These are phyloP conservation scores for Ottelia alismoides DNA, from an alignment of 106 monocot species.

Conservation along the genomic window DNA sequence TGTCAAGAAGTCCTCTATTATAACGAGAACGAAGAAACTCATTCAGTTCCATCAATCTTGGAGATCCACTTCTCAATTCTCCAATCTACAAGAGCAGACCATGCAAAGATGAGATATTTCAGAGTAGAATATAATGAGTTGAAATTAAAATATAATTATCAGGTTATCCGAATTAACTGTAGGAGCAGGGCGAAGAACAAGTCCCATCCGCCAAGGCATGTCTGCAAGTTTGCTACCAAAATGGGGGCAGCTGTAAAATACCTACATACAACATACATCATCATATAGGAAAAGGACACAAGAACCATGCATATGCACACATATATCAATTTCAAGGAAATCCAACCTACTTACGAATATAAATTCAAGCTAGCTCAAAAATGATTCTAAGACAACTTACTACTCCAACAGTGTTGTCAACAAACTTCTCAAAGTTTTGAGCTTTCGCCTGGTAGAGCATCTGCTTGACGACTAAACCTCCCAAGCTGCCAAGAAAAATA, in stretches of 20 bases:
- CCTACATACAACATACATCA: conserved; percentile 29
- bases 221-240: conserved; percentile 99
- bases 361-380: too few relatives aligned
- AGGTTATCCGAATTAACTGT: conserved; percentile 51
- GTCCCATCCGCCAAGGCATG: conserved; percentile 98
- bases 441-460: conserved; percentile 88
- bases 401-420: conserved; percentile 78
- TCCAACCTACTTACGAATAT: too few relatives aligned
- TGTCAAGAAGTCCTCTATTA: conserved; percentile 66
- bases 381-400: too few relatives aligned
- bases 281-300: too few relatives aligned
- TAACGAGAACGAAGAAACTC: conserved; percentile 67
- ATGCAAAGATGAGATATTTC: too few relatives aligned
- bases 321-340: too few relatives aligned
- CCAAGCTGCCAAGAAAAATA: conserved; percentile 64
- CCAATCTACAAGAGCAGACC: conserved; percentile 42
- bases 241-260: conserved; percentile 99
- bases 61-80: conserved; percentile 94
- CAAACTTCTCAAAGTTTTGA: conserved; percentile 46
- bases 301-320: too few relatives aligned
- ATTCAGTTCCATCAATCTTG: conserved; percentile 84
- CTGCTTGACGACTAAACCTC: conserved; percentile 92
- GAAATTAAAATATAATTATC: too few relatives aligned
- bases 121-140: too few relatives aligned
- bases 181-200: conserved; percentile 95